phyloP scores from a whole-genome alignment of 768 basidiomycete species.

The Lactarius akahatsu region DNA sequence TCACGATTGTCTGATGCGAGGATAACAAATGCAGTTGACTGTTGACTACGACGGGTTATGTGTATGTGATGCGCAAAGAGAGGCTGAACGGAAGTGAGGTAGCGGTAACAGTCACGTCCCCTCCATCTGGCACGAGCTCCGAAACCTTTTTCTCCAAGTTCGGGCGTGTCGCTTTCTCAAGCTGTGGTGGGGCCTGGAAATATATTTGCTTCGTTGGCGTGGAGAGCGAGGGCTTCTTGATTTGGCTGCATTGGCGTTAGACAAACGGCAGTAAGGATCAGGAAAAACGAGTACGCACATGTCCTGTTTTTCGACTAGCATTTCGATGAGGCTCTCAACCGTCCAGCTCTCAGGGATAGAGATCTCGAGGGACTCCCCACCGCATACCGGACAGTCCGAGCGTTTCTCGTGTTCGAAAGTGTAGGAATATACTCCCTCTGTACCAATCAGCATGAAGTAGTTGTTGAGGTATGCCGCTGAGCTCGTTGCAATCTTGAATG shows the following conservation, averaged over 20 bases:
- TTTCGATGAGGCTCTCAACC: slow-evolving; percentile 85
- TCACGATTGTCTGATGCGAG: not conserved
- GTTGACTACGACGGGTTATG: slow-evolving; percentile 31
- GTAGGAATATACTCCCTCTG: slow-evolving; percentile 94
- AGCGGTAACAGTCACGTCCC: slow-evolving; percentile 87
- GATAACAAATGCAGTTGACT: slow-evolving; percentile 1
- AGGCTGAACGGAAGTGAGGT: slow-evolving; percentile 84
- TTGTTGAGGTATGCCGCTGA: slow-evolving; percentile 94
- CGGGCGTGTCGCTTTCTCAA: slow-evolving; percentile 85
- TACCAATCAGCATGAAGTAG: slow-evolving; percentile 98
- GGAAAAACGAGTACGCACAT: slow-evolving; percentile 56
- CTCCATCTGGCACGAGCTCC: slow-evolving; percentile 75
- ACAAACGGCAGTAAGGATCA: not conserved
- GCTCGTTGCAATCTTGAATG: slow-evolving; percentile 97
- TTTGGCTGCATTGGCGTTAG: slow-evolving; percentile 60
- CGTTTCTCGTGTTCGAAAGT: slow-evolving; percentile 96
- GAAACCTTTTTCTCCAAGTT: slow-evolving; percentile 86
- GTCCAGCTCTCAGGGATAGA: slow-evolving; percentile 69
- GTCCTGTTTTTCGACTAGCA: slow-evolving; percentile 82
- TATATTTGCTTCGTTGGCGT: slow-evolving; percentile 76
- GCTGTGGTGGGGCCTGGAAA: slow-evolving; percentile 89
- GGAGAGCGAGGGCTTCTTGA: slow-evolving; percentile 93
- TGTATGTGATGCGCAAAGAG: slow-evolving; percentile 61
- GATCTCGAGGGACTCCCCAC: slow-evolving; percentile 82
- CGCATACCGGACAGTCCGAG: slow-evolving; percentile 94